phyloP scores from a whole-genome alignment of 306 rosid genomes.

The Rosa lucieae region DNA sequence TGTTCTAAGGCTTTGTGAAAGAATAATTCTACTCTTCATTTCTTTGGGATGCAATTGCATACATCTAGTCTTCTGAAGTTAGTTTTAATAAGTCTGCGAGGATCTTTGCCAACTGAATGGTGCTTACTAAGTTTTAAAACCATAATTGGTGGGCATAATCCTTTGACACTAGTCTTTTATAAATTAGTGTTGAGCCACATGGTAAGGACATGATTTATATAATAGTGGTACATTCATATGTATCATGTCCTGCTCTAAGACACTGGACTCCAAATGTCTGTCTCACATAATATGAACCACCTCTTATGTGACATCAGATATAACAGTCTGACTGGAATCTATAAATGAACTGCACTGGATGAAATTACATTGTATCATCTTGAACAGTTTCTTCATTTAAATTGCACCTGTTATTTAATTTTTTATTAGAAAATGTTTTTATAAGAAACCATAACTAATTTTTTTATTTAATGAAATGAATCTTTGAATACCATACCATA shows the following conservation, averaged over 20 bases:
- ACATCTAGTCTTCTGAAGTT: neutral
- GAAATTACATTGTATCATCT: neutral
- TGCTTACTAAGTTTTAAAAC: neutral
- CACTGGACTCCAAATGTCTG: neutral
- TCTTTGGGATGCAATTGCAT: neutral
- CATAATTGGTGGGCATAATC: neutral
- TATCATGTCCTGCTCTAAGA: slow-evolving; percentile 1
- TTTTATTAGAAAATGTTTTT: neutral
- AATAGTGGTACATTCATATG: neutral
- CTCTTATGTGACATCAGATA: neutral
- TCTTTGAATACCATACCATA: neutral
- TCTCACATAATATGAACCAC: neutral
- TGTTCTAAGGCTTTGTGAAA: neutral
- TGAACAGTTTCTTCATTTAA: neutral
- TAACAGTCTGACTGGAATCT: neutral
- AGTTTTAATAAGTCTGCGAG: neutral
- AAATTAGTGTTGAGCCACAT: neutral
- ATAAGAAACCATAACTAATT: neutral
- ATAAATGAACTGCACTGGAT: slow-evolving; percentile 2
- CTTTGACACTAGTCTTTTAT: neutral
- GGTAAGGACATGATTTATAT: neutral
- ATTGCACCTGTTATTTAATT: neutral
- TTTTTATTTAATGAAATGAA: neutral
- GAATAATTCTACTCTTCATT: neutral
- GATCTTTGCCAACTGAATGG: neutral